Percentiles rank a stretch among this genome's conserved stretches.
Conservation (phyloP, 2,329 filamentous ascomycete species). For the Huntiella savannae region DNA sequence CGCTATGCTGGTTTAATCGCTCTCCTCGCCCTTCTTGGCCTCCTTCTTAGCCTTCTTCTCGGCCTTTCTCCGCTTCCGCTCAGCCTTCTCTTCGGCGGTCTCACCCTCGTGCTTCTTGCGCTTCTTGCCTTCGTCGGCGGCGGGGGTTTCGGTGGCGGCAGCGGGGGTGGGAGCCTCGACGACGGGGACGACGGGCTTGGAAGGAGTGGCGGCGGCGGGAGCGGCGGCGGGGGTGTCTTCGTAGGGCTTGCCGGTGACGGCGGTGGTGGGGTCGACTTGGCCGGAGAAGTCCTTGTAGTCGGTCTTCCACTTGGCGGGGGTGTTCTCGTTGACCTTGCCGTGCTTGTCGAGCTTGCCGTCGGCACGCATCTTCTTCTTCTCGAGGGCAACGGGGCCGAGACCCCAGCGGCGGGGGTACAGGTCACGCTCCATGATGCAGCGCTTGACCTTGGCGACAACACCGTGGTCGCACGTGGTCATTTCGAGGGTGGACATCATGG, state of each 20-base stretch:
- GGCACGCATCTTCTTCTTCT: conserved; percentile 99
- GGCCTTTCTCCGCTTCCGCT: conserved; percentile 39
- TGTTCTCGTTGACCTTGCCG: conserved; percentile 78
- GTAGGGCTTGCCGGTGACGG: conserved; percentile 24
- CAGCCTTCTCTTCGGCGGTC: conserved; percentile 47
- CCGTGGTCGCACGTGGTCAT: conserved; percentile 94
- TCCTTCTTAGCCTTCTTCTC: conserved; percentile 40
- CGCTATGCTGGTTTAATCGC: conserved; percentile 22
- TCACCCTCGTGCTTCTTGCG: conserved; percentile 72
- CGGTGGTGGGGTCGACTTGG: conserved; percentile 25
- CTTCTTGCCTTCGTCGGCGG: conserved; percentile 40
- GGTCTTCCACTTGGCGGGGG: conserved; percentile 78
- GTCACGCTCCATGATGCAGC: conserved; percentile 98
- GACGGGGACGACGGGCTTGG: conserved; percentile 16
- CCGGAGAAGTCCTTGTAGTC: conserved; percentile 79
- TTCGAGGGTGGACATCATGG: conserved; percentile 95
- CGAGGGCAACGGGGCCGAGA: conserved; percentile 72
- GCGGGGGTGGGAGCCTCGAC: conserved; percentile 21
- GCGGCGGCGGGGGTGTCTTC: conserved; percentile 27
- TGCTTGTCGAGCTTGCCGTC: conserved; percentile 97
- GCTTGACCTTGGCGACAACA: conserved; percentile 96
- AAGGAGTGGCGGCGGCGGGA: conserved; percentile 17
- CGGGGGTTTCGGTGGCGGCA: conserved; percentile 22
- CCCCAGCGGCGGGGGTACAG: conserved; percentile 95
- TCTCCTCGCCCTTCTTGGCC: conserved; percentile 36